Evolutionary conservation across 2,329 filamentous ascomycete species (phyloP).

Genomic region (Pseudogymnoascus sp.): DNA sequence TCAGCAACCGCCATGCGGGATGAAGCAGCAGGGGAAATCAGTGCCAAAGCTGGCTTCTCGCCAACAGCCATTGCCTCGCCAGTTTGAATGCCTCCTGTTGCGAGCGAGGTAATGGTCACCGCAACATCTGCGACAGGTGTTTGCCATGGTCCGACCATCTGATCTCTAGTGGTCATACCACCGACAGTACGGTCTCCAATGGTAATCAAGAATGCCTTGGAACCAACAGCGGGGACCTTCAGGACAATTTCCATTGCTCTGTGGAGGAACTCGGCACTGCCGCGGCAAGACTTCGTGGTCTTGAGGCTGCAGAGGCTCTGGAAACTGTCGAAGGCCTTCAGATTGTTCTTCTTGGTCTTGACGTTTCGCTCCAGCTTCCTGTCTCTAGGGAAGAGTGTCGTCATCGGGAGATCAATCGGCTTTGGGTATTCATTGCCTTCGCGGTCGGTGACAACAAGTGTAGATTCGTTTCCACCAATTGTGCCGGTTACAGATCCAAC

Average conservation of each 20-base stretch:
- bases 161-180: constrained; percentile 80
- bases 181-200: constrained; percentile 92
- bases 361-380: constrained; percentile 75
- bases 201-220: constrained; percentile 94
- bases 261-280: constrained; percentile 38
- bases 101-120: constrained; percentile 79
- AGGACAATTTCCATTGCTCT: constrained; percentile 78
- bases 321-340: constrained; percentile 66
- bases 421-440: constrained; percentile 68
- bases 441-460: constrained; percentile 73
- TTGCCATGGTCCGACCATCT: constrained; percentile 97
- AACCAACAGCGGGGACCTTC: constrained; percentile 82
- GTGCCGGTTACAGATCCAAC: constrained; percentile 70
- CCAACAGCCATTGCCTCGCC: constrained; percentile 99
- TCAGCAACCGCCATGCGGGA: constrained; percentile 96
- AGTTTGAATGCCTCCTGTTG: constrained; percentile 57
- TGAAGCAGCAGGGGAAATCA: constrained; percentile 85
- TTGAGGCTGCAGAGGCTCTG: constrained; percentile 47
- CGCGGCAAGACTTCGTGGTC: constrained; percentile 39
- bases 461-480: constrained; percentile 58
- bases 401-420: constrained; percentile 86
- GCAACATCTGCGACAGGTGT: constrained; percentile 89
- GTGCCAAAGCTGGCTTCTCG: constrained; percentile 79
- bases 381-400: constrained; percentile 79
- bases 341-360: constrained; percentile 58